These are phyloP conservation scores for Carex arenaria DNA, from an alignment of 202 grass and related monocot genomes.

Conservation along the genomic window DNA sequence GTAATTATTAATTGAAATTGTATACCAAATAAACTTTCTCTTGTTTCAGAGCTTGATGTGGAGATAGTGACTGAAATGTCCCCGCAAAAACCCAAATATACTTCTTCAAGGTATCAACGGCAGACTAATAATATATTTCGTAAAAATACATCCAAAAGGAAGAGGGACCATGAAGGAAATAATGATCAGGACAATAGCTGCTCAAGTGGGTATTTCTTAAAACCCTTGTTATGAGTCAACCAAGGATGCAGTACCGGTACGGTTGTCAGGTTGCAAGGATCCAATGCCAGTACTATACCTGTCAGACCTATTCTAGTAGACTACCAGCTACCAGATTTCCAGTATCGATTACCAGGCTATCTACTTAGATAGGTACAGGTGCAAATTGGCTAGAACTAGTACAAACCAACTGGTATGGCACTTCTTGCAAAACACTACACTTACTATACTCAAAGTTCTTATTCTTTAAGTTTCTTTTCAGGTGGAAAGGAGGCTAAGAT, in stretches of 20 bases:
- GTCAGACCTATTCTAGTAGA: neutral
- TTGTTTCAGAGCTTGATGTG: constrained; percentile 21
- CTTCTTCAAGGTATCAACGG: constrained; percentile 15
- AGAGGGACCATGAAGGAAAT: constrained; percentile 4
- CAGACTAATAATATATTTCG: neutral
- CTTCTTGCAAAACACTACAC: neutral
- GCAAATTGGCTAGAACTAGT: neutral
- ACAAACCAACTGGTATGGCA: neutral
- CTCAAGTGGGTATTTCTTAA: constrained; percentile 2
- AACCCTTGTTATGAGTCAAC: neutral
- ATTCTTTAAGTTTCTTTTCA: neutral
- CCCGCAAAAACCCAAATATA: constrained; percentile 32
- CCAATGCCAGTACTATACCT: neutral
- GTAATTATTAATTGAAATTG: neutral
- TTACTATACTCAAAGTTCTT: neutral
- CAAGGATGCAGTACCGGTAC: neutral
- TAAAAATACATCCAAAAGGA: constrained; percentile 31
- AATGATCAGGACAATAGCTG: constrained; percentile 15
- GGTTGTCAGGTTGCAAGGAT: neutral
- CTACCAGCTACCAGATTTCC: neutral
- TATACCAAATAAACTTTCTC: neutral
- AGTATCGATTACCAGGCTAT: neutral
- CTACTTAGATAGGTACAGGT: neutral
- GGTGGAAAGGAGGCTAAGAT: constrained; percentile 12
- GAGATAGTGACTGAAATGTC: constrained; percentile 55